Conservation (phyloP, 202 grass and related monocot species). For the Dendrocalamus latiflorus region DNA sequence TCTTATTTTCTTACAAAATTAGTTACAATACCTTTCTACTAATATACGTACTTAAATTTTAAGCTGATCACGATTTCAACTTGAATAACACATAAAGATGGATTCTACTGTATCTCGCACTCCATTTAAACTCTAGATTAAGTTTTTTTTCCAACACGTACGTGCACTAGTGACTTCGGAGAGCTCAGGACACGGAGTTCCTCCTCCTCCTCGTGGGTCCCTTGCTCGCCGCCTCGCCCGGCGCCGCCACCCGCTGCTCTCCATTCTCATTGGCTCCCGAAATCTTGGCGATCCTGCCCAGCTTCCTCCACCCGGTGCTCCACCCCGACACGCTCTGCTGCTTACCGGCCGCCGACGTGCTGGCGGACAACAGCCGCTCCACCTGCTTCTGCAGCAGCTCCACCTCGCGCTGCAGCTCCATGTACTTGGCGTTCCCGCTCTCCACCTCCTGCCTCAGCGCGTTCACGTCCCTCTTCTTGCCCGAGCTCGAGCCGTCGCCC, state of each 20-base stretch:
- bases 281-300: slow-evolving; percentile 77
- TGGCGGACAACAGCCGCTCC: slow-evolving; percentile 25
- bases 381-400: slow-evolving; percentile 74
- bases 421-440: slow-evolving; percentile 90
- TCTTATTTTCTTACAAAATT: too few relatives aligned
- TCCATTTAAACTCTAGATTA: too few relatives aligned
- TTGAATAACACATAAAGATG: too few relatives aligned
- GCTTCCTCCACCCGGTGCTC: slow-evolving; percentile 74
- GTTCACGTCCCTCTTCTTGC: slow-evolving; percentile 70
- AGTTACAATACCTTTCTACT: too few relatives aligned
- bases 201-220: slow-evolving; percentile 59
- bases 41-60: too few relatives aligned
- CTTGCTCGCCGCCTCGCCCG: slow-evolving; percentile 47
- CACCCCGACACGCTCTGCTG: too few relatives aligned
- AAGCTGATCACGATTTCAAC: too few relatives aligned
- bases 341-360: slow-evolving; percentile 33
- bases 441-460: slow-evolving; percentile 93
- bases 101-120: too few relatives aligned
- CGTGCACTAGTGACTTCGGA: too few relatives aligned
- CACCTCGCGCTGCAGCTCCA: slow-evolving; percentile 95
- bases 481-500: slow-evolving; percentile 43
- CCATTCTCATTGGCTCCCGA: background rate
- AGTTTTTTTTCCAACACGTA: too few relatives aligned
- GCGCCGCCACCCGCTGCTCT: slow-evolving; percentile 25
- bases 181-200: slow-evolving; percentile 39